Evolutionary conservation across 306 rosid species (phyloP).

Genomic region (Prunus campanulata): DNA sequence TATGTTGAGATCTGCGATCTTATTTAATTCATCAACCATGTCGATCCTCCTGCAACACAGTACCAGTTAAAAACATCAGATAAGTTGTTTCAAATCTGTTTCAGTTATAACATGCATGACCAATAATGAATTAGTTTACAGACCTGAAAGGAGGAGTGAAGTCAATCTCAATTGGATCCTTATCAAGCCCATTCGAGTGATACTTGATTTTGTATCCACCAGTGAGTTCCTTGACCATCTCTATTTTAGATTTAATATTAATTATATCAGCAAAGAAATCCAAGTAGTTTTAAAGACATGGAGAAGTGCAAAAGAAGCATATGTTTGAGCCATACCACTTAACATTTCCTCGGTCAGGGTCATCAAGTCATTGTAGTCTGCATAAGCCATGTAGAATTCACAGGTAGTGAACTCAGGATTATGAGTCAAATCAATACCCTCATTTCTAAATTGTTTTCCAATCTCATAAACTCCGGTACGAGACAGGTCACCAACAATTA

Average conservation of each 20-base stretch:
- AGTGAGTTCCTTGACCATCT: slow-evolving; percentile 78
- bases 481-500: slow-evolving; percentile 89
- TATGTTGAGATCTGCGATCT: slow-evolving; percentile 67
- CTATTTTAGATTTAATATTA: slow-evolving; percentile 36
- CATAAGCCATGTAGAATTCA: slow-evolving; percentile 92
- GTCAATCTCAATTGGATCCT: slow-evolving; percentile 30
- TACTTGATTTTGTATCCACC: slow-evolving; percentile 74
- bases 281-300: not conserved
- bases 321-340: slow-evolving; percentile 59
- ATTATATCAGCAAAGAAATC: slow-evolving; percentile 14
- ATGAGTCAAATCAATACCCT: slow-evolving; percentile 96
- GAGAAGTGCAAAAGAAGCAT: slow-evolving; percentile 1
- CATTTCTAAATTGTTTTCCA: slow-evolving; percentile 94
- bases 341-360: slow-evolving; percentile 77
- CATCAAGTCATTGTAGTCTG: slow-evolving; percentile 87
- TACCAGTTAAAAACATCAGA: slow-evolving; percentile 20
- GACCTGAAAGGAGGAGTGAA: slow-evolving; percentile 59
- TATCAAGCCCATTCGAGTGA: slow-evolving; percentile 56
- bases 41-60: slow-evolving; percentile 71
- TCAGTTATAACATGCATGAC: not conserved
- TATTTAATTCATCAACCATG: slow-evolving; percentile 82
- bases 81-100: not conserved
- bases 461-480: slow-evolving; percentile 85
- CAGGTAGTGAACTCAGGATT: slow-evolving; percentile 96
- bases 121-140: slow-evolving; percentile 1